phyloP scores from a whole-genome alignment of 169 alveolate genomes.

The Plasmodium fragile region DNA sequence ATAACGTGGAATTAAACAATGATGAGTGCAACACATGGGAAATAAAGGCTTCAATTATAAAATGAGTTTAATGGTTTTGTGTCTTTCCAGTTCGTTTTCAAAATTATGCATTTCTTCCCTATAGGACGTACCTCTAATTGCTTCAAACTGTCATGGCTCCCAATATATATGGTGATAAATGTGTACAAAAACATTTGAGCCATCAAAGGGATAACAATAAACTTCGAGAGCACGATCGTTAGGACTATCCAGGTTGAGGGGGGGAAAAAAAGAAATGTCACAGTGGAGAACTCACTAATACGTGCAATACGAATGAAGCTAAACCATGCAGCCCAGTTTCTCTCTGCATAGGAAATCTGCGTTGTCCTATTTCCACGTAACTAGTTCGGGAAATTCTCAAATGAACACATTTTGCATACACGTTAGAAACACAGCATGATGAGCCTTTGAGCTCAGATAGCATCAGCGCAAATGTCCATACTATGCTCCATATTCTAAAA shows the following conservation, averaged over 20 bases:
- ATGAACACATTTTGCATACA: background rate
- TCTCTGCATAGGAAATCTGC: background rate
- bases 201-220: conserved; percentile 43
- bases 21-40: background rate
- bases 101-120: background rate
- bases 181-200: conserved; percentile 74
- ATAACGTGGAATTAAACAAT: background rate
- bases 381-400: background rate
- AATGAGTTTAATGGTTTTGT: background rate
- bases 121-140: conserved; percentile 55
- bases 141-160: conserved; percentile 75
- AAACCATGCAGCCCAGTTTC: background rate
- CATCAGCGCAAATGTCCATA: background rate
- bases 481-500: conserved; percentile 5
- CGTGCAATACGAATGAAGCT: background rate
- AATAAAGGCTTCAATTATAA: background rate
- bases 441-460: background rate
- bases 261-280: background rate
- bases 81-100: background rate
- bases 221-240: conserved; percentile 63
- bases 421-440: background rate
- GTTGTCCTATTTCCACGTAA: background rate
- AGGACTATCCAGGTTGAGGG: conserved; percentile 7
- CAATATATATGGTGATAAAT: conserved; percentile 68
- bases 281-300: background rate